phyloP scores from a whole-genome alignment of 2,329 filamentous ascomycete species.

The Orbilia brochopaga region DNA sequence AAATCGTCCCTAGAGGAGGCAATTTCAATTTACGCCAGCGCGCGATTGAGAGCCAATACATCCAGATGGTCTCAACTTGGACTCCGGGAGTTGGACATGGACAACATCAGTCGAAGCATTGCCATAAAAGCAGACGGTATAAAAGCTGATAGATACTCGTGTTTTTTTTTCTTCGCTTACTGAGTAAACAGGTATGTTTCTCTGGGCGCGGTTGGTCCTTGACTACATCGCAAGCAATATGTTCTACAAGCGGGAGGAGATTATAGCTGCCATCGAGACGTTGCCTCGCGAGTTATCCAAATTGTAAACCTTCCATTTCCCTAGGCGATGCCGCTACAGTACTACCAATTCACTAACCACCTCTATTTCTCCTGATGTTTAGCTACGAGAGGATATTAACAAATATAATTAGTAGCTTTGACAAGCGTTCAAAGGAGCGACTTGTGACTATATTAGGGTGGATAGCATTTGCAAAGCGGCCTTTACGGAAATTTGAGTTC shows the following conservation, averaged over 20 bases:
- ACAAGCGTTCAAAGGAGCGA: constrained; percentile 55
- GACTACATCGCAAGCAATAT: constrained; percentile 57
- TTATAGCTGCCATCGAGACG: constrained; percentile 52
- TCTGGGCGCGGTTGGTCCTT: constrained; percentile 58
- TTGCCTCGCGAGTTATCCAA: constrained; percentile 54
- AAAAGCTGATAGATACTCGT: constrained; percentile 4
- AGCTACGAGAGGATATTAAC: constrained; percentile 57
- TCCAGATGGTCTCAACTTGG: constrained; percentile 48
- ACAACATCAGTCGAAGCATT: constrained; percentile 50
- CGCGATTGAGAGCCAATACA: constrained; percentile 35
- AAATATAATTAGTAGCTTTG: constrained; percentile 54
- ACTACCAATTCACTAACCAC: neutral
- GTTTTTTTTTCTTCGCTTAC: neutral
- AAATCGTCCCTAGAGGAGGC: constrained; percentile 50
- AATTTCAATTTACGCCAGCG: constrained; percentile 52
- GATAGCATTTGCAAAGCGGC: constrained; percentile 58
- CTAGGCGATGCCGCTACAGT: neutral
- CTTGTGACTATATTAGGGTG: constrained; percentile 57
- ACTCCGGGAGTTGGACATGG: constrained; percentile 38
- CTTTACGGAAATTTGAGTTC: constrained; percentile 57
- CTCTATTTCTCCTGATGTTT: constrained; percentile 2
- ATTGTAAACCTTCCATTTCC: constrained; percentile 53
- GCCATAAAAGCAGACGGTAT: constrained; percentile 55
- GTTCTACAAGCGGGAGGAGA: constrained; percentile 55
- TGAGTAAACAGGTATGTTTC: constrained; percentile 57